These are phyloP conservation scores for Lichtheimia ornata DNA, from an alignment of 371 early-diverging fungal species.

Conservation along the genomic window DNA sequence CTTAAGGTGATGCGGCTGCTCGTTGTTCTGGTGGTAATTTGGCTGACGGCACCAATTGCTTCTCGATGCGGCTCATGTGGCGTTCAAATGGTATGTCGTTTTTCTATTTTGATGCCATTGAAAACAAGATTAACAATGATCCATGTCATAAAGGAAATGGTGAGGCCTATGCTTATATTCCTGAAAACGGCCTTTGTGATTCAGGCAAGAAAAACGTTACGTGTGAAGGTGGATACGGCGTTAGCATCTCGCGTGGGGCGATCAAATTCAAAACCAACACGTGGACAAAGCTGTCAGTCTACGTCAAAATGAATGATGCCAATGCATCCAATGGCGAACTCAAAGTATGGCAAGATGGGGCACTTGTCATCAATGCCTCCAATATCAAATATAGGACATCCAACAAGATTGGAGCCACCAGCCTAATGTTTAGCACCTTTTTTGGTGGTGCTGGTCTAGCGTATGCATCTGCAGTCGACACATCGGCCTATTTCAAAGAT, in stretches of 20 bases:
- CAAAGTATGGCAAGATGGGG: slow-evolving; percentile 47
- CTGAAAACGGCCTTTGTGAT: slow-evolving; percentile 37
- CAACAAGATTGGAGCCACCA: slow-evolving; percentile 28
- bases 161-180: slow-evolving; percentile 55
- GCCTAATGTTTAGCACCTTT: slow-evolving; percentile 56
- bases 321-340: slow-evolving; percentile 42
- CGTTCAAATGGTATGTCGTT: slow-evolving; percentile 37
- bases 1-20: slow-evolving; percentile 28
- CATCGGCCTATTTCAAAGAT: slow-evolving; percentile 44
- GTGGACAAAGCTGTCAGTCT: slow-evolving; percentile 49
- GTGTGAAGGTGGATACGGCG: slow-evolving; percentile 51
- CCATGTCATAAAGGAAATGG: slow-evolving; percentile 18
- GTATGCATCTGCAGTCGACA: slow-evolving; percentile 44
- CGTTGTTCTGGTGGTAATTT: slow-evolving; percentile 53
- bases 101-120: too few species aligned
- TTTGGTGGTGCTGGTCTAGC: slow-evolving; percentile 46
- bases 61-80: slow-evolving; percentile 56
- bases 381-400: slow-evolving; percentile 41
- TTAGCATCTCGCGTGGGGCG: slow-evolving; percentile 50
- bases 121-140: too few species aligned
- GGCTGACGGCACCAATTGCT: slow-evolving; percentile 44
- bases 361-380: slow-evolving; percentile 30
- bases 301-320: slow-evolving; percentile 44
- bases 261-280: slow-evolving; percentile 35
- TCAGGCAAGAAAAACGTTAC: slow-evolving; percentile 16